These are phyloP conservation scores for Thelonectria discophora DNA, from an alignment of 2,329 filamentous ascomycete genomes.

Conservation along the genomic window DNA sequence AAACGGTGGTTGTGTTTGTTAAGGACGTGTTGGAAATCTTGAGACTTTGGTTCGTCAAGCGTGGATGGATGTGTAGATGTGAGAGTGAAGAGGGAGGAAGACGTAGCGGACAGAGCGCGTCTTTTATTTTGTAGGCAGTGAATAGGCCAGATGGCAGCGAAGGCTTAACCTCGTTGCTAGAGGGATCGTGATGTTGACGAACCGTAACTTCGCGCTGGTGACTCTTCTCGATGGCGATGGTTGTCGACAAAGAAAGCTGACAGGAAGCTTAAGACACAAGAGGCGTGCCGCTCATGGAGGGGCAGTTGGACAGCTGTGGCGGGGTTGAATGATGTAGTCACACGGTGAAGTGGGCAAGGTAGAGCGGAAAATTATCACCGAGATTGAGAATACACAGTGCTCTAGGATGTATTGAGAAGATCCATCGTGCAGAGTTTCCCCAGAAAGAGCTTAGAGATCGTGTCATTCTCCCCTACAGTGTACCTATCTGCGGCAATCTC, in stretches of 20 bases:
- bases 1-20: not conserved
- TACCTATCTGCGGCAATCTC: not conserved
- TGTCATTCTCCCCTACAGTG: not conserved
- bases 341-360: slow-evolving; percentile 16
- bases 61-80: not conserved
- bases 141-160: not conserved
- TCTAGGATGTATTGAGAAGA: not conserved
- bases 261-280: not conserved
- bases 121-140: not conserved
- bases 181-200: not conserved
- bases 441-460: not conserved
- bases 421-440: not conserved
- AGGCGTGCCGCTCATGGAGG: slow-evolving; percentile 27
- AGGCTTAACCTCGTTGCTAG: not conserved
- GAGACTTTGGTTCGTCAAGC: not conserved
- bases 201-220: no score
- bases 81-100: not conserved
- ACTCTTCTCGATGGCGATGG: no score
- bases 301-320: slow-evolving; percentile 35
- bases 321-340: slow-evolving; percentile 41
- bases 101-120: not conserved
- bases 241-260: not conserved
- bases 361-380: slow-evolving; percentile 10
- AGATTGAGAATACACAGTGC: not conserved
- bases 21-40: not conserved